Base-by-base conservation (phyloP, 2,329 filamentous ascomycete genomes). In the Conoideocrella luteorostrata region DNA sequence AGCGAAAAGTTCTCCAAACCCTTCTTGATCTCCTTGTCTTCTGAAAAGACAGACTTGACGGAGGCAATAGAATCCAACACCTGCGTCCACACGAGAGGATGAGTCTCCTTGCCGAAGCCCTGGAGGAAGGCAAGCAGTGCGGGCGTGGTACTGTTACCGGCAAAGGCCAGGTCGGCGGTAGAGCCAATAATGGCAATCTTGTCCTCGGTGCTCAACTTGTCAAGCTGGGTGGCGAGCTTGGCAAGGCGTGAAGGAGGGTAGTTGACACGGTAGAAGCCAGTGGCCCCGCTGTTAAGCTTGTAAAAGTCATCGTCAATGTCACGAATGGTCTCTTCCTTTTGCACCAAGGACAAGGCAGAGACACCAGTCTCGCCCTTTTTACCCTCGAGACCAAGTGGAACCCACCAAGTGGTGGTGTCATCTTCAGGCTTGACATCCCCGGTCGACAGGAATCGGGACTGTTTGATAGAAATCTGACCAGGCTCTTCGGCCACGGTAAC, bases 161-260 rank as follows among this genome's bases (percentile, higher is more conserved):
- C 86, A 48, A 94, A 81, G 29, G 93, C 89, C 51, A 97, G 77
- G 40, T 93, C 89, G 37, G 86, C 86, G 17, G 91, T 88, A 56
- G 95, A 94, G 48, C 88, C 89, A 47, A 96, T 80, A 41, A 96
- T 79, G 32, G 88, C 88, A 55, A 97, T 95, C 71, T 93, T 95
- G 68, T 98, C 93, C 61, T 91, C 81, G 5, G 85, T 82, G 50
- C 76, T 86, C 20, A 98, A 75, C 53, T 82, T 81, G 52, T 86
- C 75, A 13, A 89, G 82, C 54, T 87, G 82, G 42, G 80, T 77
- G 46, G 87, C 86, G 20, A 98, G 80, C 67, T 88, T 88, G 30
- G 78, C 78, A 32, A 98, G 76, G 38, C 91, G 82, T 50, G 80
- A 74, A n/a, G 88, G 82, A 5, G 93, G 88, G 60, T 97, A 95